These are phyloP conservation scores for Xerocomellus intermedius DNA, from an alignment of 768 basidiomycete genomes.

Conservation along the genomic window DNA sequence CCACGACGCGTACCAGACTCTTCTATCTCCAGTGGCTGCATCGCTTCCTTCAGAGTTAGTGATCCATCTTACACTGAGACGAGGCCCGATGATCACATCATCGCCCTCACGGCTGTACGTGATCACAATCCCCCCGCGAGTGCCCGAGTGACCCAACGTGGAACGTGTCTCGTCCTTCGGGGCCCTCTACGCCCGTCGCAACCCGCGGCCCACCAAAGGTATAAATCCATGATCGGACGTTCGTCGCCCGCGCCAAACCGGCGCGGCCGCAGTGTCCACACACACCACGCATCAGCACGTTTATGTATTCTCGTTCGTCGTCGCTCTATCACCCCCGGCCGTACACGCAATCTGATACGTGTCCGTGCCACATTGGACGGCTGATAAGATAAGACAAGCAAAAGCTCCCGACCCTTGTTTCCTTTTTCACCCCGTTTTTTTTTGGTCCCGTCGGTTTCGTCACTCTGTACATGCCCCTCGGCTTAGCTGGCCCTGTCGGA, in stretches of 20 bases:
- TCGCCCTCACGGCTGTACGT: conserved; percentile 23
- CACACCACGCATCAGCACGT: background rate
- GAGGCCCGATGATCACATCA: conserved; percentile 12
- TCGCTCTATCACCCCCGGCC: conserved; percentile 19
- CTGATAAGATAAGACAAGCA: conserved; percentile 32
- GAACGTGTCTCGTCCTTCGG: conserved; percentile 21
- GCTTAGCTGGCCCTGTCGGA: background rate
- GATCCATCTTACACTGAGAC: conserved; percentile 5
- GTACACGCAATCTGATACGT: conserved; percentile 23
- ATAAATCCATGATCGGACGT: conserved; percentile 1
- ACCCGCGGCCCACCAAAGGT: conserved; percentile 17
- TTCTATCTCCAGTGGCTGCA: background rate
- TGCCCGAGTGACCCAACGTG: conserved; percentile 12
- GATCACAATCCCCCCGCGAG: conserved; percentile 13
- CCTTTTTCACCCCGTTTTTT: conserved; percentile 10
- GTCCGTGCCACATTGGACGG: conserved; percentile 19
- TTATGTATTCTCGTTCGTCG: conserved; percentile 3
- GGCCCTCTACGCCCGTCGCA: conserved; percentile 18
- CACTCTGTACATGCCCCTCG: background rate
- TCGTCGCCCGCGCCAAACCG: conserved; percentile 8
- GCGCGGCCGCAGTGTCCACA: conserved; percentile 12
- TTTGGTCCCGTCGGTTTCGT: conserved; percentile 16
- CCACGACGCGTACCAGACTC: background rate
- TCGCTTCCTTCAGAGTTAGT: conserved; percentile 1
- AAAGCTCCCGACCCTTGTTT: conserved; percentile 7